phyloP scores from a whole-genome alignment of 1,284 basidiomycete genomes.

The Anthracocystis walkeri region DNA sequence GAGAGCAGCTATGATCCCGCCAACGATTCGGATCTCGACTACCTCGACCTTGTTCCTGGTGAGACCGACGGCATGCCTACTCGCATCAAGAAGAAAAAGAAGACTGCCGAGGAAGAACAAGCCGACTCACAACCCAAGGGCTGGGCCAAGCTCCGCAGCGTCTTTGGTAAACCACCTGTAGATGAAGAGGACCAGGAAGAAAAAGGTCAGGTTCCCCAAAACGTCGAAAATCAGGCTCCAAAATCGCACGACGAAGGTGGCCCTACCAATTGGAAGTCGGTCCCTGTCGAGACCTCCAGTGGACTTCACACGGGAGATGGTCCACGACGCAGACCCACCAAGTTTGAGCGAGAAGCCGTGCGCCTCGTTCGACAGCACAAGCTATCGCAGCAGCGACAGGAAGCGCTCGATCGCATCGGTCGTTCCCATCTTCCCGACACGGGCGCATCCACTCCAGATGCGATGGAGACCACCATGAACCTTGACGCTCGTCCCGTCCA shows the following conservation, averaged over 20 bases:
- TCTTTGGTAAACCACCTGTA: conserved; percentile 48
- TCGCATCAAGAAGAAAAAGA: conserved; percentile 40
- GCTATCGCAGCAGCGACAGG: conserved; percentile 49
- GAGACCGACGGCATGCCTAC: conserved; percentile 68
- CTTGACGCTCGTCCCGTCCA: conserved; percentile 63
- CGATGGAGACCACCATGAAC: conserved; percentile 58
- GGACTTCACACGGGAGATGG: conserved; percentile 58
- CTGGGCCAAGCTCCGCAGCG: conserved; percentile 60
- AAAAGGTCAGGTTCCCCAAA: conserved; percentile 29
- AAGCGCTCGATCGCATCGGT: conserved; percentile 48
- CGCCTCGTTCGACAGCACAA: conserved; percentile 62
- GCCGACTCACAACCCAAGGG: conserved; percentile 50
- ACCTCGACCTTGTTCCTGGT: conserved; percentile 65
- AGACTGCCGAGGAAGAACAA: conserved; percentile 7
- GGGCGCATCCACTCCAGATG: conserved; percentile 62
- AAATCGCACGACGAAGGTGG: conserved; percentile 51
- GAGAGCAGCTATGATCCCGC: conserved; percentile 66
- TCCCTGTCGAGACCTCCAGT: conserved; percentile 66
- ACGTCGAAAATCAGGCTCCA: conserved; percentile 12
- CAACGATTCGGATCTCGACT: conserved; percentile 63
- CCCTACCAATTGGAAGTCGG: conserved; percentile 66
- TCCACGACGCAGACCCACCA: conserved; percentile 55
- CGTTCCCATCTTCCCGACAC: conserved; percentile 61
- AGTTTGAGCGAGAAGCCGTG: conserved; percentile 64
- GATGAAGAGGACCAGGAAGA: conserved; percentile 51